These are phyloP conservation scores for Solanum appendiculatum DNA, from an alignment of 257 asterid species.

Conservation along the genomic window DNA sequence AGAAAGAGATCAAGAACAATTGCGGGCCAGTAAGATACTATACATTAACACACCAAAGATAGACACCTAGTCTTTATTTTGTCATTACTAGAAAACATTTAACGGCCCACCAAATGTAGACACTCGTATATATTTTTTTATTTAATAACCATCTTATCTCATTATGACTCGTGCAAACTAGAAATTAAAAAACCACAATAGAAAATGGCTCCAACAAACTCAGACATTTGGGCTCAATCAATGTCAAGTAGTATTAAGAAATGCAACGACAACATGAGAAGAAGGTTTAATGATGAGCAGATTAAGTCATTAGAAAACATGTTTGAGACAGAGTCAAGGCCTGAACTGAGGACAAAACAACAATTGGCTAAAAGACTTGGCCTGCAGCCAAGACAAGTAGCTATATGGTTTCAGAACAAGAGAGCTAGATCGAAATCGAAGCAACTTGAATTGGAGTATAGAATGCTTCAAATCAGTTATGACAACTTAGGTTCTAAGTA, in stretches of 20 bases:
- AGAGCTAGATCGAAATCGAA: slow-evolving; percentile 67
- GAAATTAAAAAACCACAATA: neutral
- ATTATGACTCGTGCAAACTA: neutral
- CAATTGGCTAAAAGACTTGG: slow-evolving; percentile 66
- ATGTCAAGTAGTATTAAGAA: slow-evolving; percentile 14
- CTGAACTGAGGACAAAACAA: slow-evolving; percentile 59
- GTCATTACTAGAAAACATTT: neutral
- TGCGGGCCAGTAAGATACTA: neutral
- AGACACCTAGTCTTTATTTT: neutral
- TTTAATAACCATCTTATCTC: neutral
- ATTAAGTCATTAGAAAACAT: slow-evolving; percentile 52
- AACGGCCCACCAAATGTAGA: neutral
- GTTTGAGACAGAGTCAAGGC: slow-evolving; percentile 53
- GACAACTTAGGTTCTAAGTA: slow-evolving; percentile 40
- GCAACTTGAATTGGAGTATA: slow-evolving; percentile 50
- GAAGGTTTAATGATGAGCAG: slow-evolving; percentile 63
- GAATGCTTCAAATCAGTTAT: slow-evolving; percentile 38
- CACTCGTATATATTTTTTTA: neutral
- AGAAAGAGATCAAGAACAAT: neutral
- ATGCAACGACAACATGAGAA: slow-evolving; percentile 25
- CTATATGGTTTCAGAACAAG: slow-evolving; percentile 82
- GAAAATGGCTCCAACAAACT: neutral
- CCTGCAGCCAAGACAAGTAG: slow-evolving; percentile 75
- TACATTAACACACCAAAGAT: neutral
- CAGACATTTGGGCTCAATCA: neutral